These are phyloP conservation scores for Terfezia boudieri DNA, from an alignment of 495 filamentous ascomycete genomes.

Conservation along the genomic window DNA sequence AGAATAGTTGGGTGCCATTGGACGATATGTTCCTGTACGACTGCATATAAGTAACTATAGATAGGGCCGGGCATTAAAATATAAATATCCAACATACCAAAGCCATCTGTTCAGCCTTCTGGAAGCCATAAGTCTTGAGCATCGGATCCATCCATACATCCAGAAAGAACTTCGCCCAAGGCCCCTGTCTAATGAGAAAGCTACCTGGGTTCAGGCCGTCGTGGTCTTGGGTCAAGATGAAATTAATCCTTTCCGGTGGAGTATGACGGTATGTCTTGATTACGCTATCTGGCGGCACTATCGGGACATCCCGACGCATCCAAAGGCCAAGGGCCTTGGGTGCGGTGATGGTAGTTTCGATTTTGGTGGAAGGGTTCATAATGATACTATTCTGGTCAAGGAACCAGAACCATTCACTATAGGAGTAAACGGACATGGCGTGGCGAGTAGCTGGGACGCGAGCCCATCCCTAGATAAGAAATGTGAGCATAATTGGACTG, in stretches of 20 bases:
- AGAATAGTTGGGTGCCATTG: constrained; percentile 99
- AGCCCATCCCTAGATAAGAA: constrained; percentile 34
- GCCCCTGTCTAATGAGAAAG: constrained; percentile 59
- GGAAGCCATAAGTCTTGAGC: constrained; percentile 83
- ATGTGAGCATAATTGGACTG: too few relatives aligned
- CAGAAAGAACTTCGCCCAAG: constrained; percentile 80
- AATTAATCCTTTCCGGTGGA: constrained; percentile 49
- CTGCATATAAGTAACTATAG: background rate
- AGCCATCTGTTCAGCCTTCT: constrained; percentile 80
- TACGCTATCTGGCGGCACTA: constrained; percentile 87
- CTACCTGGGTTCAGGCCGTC: constrained; percentile 56
- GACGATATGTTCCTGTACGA: constrained; percentile 53
- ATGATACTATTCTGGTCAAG: constrained; percentile 66
- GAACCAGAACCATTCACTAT: constrained; percentile 60
- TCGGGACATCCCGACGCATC: constrained; percentile 64
- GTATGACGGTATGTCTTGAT: constrained; percentile 85
- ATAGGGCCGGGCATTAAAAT: background rate
- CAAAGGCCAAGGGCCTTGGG: constrained; percentile 42
- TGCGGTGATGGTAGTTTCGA: constrained; percentile 49
- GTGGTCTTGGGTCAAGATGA: constrained; percentile 66
- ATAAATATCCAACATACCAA: constrained; percentile 36
- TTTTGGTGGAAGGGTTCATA: constrained; percentile 56
- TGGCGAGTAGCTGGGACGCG: constrained; percentile 71
- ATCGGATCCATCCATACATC: constrained; percentile 94
- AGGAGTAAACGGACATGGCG: constrained; percentile 56